Evolutionary conservation across 441 rosid genomes (phyloP).

Genomic region (Arabidopsis hybrid): DNA sequence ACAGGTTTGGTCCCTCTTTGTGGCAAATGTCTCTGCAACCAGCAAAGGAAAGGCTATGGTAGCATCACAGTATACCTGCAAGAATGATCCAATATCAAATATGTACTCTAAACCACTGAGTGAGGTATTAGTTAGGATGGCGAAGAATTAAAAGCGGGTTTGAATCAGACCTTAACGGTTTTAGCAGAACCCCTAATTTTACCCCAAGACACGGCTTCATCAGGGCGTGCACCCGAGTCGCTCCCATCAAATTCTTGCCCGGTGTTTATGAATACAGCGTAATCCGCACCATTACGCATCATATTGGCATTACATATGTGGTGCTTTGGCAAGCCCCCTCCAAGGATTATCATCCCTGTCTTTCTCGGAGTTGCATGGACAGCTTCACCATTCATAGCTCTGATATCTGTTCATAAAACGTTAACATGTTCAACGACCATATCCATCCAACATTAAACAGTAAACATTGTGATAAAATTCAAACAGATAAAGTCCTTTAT

Average conservation of each 20-base stretch:
- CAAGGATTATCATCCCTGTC: conserved; percentile 87
- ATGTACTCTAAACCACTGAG: not conserved
- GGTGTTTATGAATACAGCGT: conserved; percentile 88
- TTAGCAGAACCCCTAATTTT: conserved; percentile 85
- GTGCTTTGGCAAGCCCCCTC: conserved; percentile 95
- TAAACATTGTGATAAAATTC: not conserved
- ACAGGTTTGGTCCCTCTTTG: conserved; percentile 47
- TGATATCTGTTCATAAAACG: conserved; percentile 61
- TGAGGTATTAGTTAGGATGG: not conserved
- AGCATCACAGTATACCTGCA: conserved; percentile 91
- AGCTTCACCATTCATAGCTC: conserved; percentile 84
- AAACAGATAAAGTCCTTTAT: not conserved
- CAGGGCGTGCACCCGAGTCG: conserved; percentile 94
- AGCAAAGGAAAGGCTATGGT: conserved; percentile 90
- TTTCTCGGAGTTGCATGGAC: conserved; percentile 83
- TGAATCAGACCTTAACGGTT: conserved; percentile 68
- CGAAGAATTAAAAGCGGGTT: not conserved
- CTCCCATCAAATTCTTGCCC: conserved; percentile 97
- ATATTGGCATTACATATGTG: conserved; percentile 96
- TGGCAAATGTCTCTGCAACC: conserved; percentile 92
- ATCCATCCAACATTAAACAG: not conserved
- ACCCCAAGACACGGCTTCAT: conserved; percentile 98
- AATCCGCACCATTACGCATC: conserved; percentile 99
- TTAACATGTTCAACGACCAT: not conserved
- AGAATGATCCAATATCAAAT: conserved; percentile 23